Evolutionary conservation across 352 stramenopile species (phyloP), one percentile per base, ranked within the genome.

Genomic region (Ochromonadaceae sp.): DNA sequence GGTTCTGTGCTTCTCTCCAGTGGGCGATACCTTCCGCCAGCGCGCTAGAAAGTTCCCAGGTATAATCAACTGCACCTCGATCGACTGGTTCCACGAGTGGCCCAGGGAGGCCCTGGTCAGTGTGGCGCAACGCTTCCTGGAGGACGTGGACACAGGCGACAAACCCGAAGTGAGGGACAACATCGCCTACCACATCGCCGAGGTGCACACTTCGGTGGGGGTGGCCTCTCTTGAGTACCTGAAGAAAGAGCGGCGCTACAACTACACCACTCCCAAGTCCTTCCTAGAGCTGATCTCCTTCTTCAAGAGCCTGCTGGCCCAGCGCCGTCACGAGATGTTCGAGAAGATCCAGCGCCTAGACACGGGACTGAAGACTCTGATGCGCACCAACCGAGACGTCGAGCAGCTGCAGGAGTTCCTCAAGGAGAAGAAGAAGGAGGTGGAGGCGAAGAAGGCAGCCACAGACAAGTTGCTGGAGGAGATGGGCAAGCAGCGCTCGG

Each of bases 241-340:
- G 5, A 79, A 80, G 26, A 74, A 72, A 20, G 81, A 82, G 32
- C 77, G 76, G 0, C 74, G 86, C 30, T 87, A 82, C 67, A 93
- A 93, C 67, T 95, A 95, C 69, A 86, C 90, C 47, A 95, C 86
- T 0, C 86, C 86, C 0, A 94, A 87, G 35, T 90, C 78, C 0
- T 94, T 93, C 53, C 66, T 95, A 17, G 86, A 95, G 66, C 69
- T 94, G 0, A 93, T 95, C 62, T 74, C 78, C 7, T 93, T 95
- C 50, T 95, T 92, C 60, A 88, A 87, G 39, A 78, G 70, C 20
- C 71, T 94, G 1, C 55, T 92, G 2, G 58, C 48, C 26, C 47
- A 72, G 30, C 63, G 70, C 47, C 47, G 66, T 12, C 12, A 48
- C 14, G 47, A 70, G 43, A 40, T 70, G 22, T 20, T 59, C 1